Evolutionary conservation across 202 grass and related monocot species (phyloP), one percentile per base, ranked within the genome.

Genomic region (Eragrostis tef): DNA sequence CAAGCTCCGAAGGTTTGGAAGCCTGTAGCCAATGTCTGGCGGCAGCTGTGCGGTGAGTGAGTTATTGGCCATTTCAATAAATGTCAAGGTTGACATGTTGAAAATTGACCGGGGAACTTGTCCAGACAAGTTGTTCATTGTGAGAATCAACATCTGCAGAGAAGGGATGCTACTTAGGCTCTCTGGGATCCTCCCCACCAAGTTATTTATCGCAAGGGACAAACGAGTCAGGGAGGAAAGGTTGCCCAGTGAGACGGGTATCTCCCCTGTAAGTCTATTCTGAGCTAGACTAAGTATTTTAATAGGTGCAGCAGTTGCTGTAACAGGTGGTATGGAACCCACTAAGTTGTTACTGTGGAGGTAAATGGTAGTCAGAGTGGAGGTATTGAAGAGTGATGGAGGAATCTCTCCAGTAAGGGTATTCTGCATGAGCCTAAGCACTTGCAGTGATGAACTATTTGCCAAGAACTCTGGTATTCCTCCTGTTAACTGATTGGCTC

Each of bases 301-400:
- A 59, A 59, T 59, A 59, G 56, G 56, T 12, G 21, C 20, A 25
- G 21, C 21, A 25, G 21, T 25, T 59, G 56, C 21, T 25, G 8
- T 59, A 24, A 59, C 56, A 59, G 56, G 56, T 59, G 56, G 56
- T 59, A 59, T 59, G 56, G 56, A 59, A 59, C 56, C 56, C 9
- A 59, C 56, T 22, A 59, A 59, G 10, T 59, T 59, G 56, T 59
- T 59, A 25, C 2, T 25, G 21, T 59, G 21, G 56, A 59, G 56
- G 56, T 59, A 59, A 59, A 59, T 24, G 21, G 21, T 24, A 59
- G 20, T 59, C 21, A 59, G 56, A 59, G 20, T 59, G 56, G 56
- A 59, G 9, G 56, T 59, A 8, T 59, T 59, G 56, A 59, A 59
- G 56, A 59, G 56, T 19, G 56, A 22, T 59, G 10, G 9, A 25